Evolutionary conservation across 352 stramenopile genomes (phyloP).

Genomic region (Globisporangium okanoganense): DNA sequence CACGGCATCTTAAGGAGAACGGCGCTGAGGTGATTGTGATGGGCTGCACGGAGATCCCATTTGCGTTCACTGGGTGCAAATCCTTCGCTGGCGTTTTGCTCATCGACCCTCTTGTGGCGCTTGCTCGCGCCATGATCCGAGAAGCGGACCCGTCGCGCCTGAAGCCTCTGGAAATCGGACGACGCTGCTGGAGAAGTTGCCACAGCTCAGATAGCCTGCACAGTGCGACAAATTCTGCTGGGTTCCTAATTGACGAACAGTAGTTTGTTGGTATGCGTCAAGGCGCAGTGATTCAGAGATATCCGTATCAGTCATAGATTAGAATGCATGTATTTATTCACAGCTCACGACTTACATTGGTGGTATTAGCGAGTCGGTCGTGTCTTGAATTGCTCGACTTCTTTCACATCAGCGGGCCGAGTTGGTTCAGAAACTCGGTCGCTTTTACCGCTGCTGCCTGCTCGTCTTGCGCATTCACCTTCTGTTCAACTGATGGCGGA

Average conservation of each 20-base stretch:
- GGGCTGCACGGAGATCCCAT: slow-evolving; percentile 78
- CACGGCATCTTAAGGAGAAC: slow-evolving; percentile 30
- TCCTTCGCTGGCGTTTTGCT: slow-evolving; percentile 39
- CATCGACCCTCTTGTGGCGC: slow-evolving; percentile 70
- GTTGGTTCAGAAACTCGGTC: slow-evolving; percentile 56
- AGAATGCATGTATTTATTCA: slow-evolving; percentile 12
- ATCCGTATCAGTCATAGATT: background rate
- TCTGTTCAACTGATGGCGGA: slow-evolving; percentile 1
- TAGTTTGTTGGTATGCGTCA: background rate
- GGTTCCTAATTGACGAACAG: background rate
- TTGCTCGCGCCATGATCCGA: slow-evolving; percentile 70
- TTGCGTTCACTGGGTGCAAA: slow-evolving; percentile 55
- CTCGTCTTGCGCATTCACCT: slow-evolving; percentile 11
- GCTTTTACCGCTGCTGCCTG: slow-evolving; percentile 38
- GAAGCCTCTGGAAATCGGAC: slow-evolving; percentile 26
- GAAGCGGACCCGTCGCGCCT: slow-evolving; percentile 48
- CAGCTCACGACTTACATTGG: background rate
- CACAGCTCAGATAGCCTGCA: background rate
- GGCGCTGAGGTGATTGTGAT: slow-evolving; percentile 69
- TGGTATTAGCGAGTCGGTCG: no score
- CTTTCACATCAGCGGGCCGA: slow-evolving; percentile 40
- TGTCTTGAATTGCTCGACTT: background rate
- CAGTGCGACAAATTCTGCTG: slow-evolving; percentile 1
- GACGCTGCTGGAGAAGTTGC: slow-evolving; percentile 21
- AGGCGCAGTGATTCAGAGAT: background rate